Evolutionary conservation across 2,329 filamentous ascomycete species (phyloP).

Genomic region (Fusarium sp.): DNA sequence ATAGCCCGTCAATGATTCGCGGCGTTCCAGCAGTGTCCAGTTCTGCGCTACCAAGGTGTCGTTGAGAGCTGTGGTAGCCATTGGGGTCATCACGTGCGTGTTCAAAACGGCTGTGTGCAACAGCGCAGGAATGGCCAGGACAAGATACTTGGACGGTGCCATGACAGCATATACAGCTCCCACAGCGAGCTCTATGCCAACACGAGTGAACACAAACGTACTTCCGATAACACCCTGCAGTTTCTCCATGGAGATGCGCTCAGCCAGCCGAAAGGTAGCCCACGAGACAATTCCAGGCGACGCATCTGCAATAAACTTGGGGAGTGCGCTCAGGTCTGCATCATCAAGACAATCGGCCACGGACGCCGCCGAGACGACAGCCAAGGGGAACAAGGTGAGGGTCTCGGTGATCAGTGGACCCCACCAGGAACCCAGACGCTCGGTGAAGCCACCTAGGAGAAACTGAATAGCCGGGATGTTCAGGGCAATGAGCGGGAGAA

Average conservation of each 20-base stretch:
- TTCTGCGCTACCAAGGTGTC: slow-evolving; percentile 69
- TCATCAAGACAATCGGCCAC: slow-evolving; percentile 72
- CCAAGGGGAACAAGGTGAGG: slow-evolving; percentile 75
- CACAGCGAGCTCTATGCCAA: slow-evolving; percentile 76
- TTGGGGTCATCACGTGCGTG: slow-evolving; percentile 72
- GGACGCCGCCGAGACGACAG: slow-evolving; percentile 69
- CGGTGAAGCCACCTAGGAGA: slow-evolving; percentile 73
- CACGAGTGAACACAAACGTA: slow-evolving; percentile 71
- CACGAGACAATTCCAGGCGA: slow-evolving; percentile 73
- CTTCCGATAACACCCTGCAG: slow-evolving; percentile 65
- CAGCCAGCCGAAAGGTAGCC: slow-evolving; percentile 66
- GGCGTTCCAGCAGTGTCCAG: slow-evolving; percentile 80
- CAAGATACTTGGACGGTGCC: slow-evolving; percentile 73
- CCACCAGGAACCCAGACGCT: slow-evolving; percentile 69
- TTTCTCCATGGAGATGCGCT: slow-evolving; percentile 52
- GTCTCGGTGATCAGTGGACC: slow-evolving; percentile 81
- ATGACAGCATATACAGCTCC: slow-evolving; percentile 71
- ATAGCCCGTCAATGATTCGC: slow-evolving; percentile 90
- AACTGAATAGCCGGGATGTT: slow-evolving; percentile 79
- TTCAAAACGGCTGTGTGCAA: slow-evolving; percentile 77
- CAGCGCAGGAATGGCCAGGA: slow-evolving; percentile 75
- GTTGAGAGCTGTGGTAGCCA: slow-evolving; percentile 71
- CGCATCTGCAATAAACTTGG: slow-evolving; percentile 68
- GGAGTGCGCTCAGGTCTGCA: slow-evolving; percentile 63
- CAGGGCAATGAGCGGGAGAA: slow-evolving; percentile 77